Evolutionary conservation across 495 filamentous ascomycete species (phyloP).

Genomic region (Daldinia grandis): DNA sequence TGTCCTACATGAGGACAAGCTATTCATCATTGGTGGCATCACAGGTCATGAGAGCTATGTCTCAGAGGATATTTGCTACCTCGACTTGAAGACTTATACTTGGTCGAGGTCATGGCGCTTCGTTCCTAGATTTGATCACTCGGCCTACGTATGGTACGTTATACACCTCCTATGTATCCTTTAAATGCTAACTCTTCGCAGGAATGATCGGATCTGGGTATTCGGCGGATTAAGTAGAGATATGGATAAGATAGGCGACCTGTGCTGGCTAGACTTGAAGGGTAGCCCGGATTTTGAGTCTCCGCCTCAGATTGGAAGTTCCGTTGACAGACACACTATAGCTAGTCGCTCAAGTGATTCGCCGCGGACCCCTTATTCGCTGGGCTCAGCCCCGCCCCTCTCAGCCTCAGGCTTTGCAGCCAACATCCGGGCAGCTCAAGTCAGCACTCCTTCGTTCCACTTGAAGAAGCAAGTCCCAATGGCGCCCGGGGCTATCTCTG

Average conservation of each 20-base stretch:
- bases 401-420: slow-evolving; percentile 82
- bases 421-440: slow-evolving; percentile 87
- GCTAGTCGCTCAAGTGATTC: slow-evolving; percentile 50
- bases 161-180: not conserved
- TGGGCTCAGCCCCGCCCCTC: slow-evolving; percentile 51
- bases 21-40: slow-evolving; percentile 92
- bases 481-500: slow-evolving; percentile 84
- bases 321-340: slow-evolving; percentile 58
- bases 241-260: slow-evolving; percentile 93
- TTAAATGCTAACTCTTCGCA: slow-evolving; percentile 27
- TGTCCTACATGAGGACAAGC: slow-evolving; percentile 92
- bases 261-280: slow-evolving; percentile 97
- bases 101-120: slow-evolving; percentile 98
- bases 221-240: slow-evolving; percentile 93
- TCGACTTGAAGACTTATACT: slow-evolving; percentile 96
- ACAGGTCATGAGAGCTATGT: slow-evolving; percentile 87
- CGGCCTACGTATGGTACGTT: slow-evolving; percentile 79
- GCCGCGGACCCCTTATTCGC: slow-evolving; percentile 53
- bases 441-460: slow-evolving; percentile 73
- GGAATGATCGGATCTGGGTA: slow-evolving; percentile 89
- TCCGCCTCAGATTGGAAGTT: slow-evolving; percentile 70
- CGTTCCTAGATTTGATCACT: slow-evolving; percentile 91
- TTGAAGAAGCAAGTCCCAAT: slow-evolving; percentile 74
- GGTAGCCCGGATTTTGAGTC: slow-evolving; percentile 84
- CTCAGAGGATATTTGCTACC: slow-evolving; percentile 92